A percentile compares a stretch with the other conserved stretches of the same genome.
phyloP scores from a whole-genome alignment of 169 alveolate genomes.

The Toxoplasma gondii region DNA sequence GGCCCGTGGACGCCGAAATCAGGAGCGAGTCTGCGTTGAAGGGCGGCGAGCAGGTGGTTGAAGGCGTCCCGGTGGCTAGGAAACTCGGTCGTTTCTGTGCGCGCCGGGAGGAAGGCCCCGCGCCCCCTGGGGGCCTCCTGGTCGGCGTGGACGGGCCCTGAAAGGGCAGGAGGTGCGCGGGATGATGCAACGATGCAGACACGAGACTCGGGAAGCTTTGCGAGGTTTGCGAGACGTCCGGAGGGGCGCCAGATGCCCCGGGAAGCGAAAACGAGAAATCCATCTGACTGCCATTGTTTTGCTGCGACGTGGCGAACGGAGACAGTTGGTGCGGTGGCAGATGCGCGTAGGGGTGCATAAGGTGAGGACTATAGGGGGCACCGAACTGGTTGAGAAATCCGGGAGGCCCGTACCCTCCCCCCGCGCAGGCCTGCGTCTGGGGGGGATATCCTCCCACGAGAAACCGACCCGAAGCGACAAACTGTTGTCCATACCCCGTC shows the following conservation, averaged over 20 bases:
- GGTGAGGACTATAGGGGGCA: not conserved
- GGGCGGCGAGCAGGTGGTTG: conserved; percentile 3
- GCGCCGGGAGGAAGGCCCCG: not conserved
- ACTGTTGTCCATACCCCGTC: not conserved
- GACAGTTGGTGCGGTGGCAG: not conserved
- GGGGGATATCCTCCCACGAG: not conserved
- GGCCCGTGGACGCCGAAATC: not conserved
- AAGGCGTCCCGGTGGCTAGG: not conserved
- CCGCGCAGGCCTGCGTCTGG: not conserved
- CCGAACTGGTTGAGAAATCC: not conserved
- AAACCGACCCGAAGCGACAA: not conserved
- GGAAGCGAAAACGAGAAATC: not conserved
- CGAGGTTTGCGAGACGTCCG: not conserved
- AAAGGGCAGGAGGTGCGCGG: not conserved
- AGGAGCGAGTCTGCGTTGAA: not conserved
- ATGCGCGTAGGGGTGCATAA: not conserved
- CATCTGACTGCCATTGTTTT: not conserved
- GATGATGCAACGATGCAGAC: not conserved
- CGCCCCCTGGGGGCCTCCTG: not conserved
- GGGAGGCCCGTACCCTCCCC: not conserved
- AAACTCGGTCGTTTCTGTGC: not conserved
- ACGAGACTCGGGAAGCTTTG: not conserved
- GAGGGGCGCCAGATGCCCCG: not conserved
- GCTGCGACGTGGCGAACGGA: not conserved
- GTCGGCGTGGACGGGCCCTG: not conserved